Base-by-base conservation (phyloP, 768 basidiomycete species). In the Mycena venus region DNA sequence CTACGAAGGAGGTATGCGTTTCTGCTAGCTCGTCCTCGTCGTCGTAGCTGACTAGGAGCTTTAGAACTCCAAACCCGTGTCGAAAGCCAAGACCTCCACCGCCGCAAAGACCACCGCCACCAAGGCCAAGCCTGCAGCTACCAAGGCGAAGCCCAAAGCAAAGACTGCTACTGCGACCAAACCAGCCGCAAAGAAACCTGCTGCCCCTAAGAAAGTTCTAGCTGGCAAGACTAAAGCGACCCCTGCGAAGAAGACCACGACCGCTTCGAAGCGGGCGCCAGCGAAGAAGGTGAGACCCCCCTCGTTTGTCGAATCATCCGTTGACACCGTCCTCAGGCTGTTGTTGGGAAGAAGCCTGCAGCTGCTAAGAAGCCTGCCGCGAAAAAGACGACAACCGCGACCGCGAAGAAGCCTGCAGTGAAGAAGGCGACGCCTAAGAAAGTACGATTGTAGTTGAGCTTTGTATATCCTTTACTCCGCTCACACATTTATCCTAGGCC, bases 361-460 rank as follows among this genome's bases (percentile, higher is more conserved):
- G 32, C 77, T 62, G 62, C 78, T n/a, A 84, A 82, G 77, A 82
- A 81, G 63, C 32, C 77, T n/a, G 42, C 77, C 3, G 49, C 27
- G 15, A 72, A 80, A 78, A 85, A 84, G 42, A 68, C 77, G 10
- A 71, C 58, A 38, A 25, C 64, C 15, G 40, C 84, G 4, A 70
- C 87, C 27, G 82, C 85, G 44, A 88, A 85, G 82, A 87, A 88
- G 69, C 89, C 87, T 55, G 61, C 84, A 5, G 88, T 86, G 40
- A 88, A 85, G 82, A 87, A 88, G 68, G 89, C 87, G 55, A 62
- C 84, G 4, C 88, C 86, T 10, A 93, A 93, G 89, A 93, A 92
- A 89, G 93, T 91, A 53, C 42, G 76, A 7, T 73, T 0, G 25
- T 21, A 19, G 36, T 47, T 36, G 21, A 29, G 58, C 29, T 0